Evolutionary conservation across 1,139 yeast genomes (phyloP).

Genomic region (Blastobotrys elegans): DNA sequence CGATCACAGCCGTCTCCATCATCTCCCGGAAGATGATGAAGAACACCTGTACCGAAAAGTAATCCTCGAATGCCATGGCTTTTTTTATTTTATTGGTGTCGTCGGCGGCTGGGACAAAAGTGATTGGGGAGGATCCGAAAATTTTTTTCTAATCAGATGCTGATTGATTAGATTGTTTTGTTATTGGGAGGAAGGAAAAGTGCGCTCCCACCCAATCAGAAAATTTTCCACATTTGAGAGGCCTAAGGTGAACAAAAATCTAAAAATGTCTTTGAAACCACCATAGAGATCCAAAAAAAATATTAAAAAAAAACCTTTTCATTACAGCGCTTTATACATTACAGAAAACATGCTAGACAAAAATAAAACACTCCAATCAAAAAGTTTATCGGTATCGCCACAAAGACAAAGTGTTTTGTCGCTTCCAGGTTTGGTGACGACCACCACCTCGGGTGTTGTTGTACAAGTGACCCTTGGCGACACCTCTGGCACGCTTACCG

Average conservation of each 20-base stretch:
- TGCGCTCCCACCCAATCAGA: background rate
- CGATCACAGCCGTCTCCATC: slow-evolving; percentile 79
- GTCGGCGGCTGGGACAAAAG: background rate
- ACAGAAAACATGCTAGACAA: background rate
- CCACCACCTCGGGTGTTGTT: slow-evolving; percentile 88
- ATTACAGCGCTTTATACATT: too few species aligned
- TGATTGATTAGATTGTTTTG: background rate
- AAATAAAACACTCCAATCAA: background rate
- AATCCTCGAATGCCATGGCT: slow-evolving; percentile 41
- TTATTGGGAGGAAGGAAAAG: background rate
- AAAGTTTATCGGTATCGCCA: slow-evolving; percentile 85
- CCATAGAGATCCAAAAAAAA: background rate
- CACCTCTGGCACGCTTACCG: slow-evolving; percentile 99
- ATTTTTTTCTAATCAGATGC: background rate
- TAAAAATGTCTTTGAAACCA: background rate
- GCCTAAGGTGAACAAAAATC: too few species aligned
- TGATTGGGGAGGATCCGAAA: background rate
- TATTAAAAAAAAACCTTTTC: background rate
- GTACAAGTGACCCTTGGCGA: slow-evolving; percentile 99
- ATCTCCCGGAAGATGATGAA: slow-evolving; percentile 85
- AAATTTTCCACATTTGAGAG: too few species aligned
- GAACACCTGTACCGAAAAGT: slow-evolving; percentile 72
- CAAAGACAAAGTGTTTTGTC: slow-evolving; percentile 96
- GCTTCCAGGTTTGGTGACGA: slow-evolving; percentile 99
- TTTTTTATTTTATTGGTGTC: background rate